Percentiles rank a stretch among this genome's conserved stretches.
Conservation (phyloP, 768 basidiomycete genomes). For the Heimioporus sp. region DNA sequence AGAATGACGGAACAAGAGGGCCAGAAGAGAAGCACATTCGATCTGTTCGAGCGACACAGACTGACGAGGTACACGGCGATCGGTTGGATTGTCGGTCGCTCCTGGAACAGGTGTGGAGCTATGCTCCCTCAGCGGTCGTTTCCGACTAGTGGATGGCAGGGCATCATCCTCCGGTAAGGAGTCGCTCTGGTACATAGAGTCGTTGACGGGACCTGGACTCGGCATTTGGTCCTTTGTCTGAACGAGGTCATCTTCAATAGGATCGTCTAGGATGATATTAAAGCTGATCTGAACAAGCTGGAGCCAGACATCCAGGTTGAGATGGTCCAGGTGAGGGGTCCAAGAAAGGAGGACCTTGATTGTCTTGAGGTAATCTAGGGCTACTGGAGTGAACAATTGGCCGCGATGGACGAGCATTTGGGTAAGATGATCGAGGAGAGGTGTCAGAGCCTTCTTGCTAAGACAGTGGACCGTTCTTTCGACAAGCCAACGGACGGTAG, state of each 20-base stretch:
- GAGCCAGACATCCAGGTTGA: slow-evolving; percentile 66
- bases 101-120: slow-evolving; percentile 21
- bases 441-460: slow-evolving; percentile 51
- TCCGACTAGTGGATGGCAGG: slow-evolving; percentile 31
- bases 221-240: slow-evolving; percentile 22
- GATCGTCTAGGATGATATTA: slow-evolving; percentile 71
- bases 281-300: slow-evolving; percentile 68
- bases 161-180: slow-evolving; percentile 29
- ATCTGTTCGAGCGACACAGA: slow-evolving; percentile 57
- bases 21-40: slow-evolving; percentile 67
- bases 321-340: slow-evolving; percentile 74
- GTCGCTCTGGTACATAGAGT: slow-evolving; percentile 36
- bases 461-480: slow-evolving; percentile 59
- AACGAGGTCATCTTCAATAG: slow-evolving; percentile 34
- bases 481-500: slow-evolving; percentile 68
- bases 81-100: slow-evolving; percentile 15
- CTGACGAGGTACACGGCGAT: slow-evolving; percentile 24
- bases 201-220: slow-evolving; percentile 8
- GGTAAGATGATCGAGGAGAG: slow-evolving; percentile 63
- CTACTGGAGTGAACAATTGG: slow-evolving; percentile 58
- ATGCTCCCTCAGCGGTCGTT: slow-evolving; percentile 24
- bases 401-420: slow-evolving; percentile 55
- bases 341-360: slow-evolving; percentile 63
- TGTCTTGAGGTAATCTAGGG: slow-evolving; percentile 80
- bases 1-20: slow-evolving; percentile 55